phyloP scores from a whole-genome alignment of 2,329 filamentous ascomycete genomes.

The Claviceps lovelessii region DNA sequence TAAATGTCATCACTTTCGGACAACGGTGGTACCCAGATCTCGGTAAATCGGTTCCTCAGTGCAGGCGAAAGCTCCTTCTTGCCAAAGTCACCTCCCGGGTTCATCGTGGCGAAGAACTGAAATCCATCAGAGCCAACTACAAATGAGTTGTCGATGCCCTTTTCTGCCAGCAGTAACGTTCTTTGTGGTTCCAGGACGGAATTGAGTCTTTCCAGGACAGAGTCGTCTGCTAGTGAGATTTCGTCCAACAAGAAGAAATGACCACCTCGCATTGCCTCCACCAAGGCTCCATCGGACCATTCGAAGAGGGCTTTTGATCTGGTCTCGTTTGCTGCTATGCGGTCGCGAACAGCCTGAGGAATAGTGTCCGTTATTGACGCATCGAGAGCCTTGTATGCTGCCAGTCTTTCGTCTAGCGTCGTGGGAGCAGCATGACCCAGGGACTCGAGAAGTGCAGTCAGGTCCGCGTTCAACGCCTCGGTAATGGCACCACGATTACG shows the following conservation, averaged over 20 bases:
- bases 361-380: constrained; percentile 33
- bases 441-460: constrained; percentile 32
- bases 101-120: constrained; percentile 98
- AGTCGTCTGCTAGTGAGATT: constrained; percentile 94
- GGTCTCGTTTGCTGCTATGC: constrained; percentile 33
- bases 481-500: constrained; percentile 67
- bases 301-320: constrained; percentile 82
- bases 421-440: constrained; percentile 27
- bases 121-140: constrained; percentile 66
- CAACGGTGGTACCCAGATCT: constrained; percentile 92
- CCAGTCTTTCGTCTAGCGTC: constrained; percentile 41
- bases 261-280: constrained; percentile 82
- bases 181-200: constrained; percentile 85
- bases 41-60: constrained; percentile 88
- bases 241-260: constrained; percentile 92
- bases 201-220: constrained; percentile 88
- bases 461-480: constrained; percentile 47
- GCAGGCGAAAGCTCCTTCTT: constrained; percentile 96
- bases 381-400: constrained; percentile 37
- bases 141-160: constrained; percentile 71
- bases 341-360: constrained; percentile 31
- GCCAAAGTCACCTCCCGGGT: constrained; percentile 94
- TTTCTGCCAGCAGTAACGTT: constrained; percentile 81
- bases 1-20: constrained; percentile 74
- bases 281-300: constrained; percentile 88